Conservation (phyloP, 2,329 filamentous ascomycete species). For the Metarhizium rileyi region DNA sequence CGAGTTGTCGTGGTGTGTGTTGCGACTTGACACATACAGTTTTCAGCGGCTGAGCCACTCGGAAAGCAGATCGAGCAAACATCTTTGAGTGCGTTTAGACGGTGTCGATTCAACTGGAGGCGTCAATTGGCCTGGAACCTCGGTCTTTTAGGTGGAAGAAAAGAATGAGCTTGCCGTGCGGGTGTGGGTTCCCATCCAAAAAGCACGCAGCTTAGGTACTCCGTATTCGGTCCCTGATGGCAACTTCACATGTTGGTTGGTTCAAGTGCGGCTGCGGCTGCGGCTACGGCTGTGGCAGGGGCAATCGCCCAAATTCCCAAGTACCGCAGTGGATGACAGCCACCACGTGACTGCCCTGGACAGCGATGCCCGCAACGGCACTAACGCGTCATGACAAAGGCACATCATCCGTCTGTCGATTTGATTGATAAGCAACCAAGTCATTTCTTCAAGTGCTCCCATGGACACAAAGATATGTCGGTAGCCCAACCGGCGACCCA, state of each 20-base stretch:
- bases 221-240: too few relatives aligned
- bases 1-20: background rate
- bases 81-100: slow-evolving; percentile 32
- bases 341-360: slow-evolving; percentile 4
- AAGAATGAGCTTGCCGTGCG: too few relatives aligned
- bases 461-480: too few relatives aligned
- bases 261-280: background rate
- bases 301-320: too few relatives aligned
- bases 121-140: background rate
- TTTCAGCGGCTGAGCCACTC: slow-evolving; percentile 54
- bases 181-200: too few relatives aligned
- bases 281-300: background rate
- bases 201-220: too few relatives aligned
- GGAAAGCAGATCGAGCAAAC: slow-evolving; percentile 57
- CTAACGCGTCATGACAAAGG: background rate
- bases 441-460: too few relatives aligned
- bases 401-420: too few relatives aligned
- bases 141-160: slow-evolving; percentile 9
- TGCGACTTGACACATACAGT: slow-evolving; percentile 40
- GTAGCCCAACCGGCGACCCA: too few relatives aligned
- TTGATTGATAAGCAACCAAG: background rate
- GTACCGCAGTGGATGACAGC: slow-evolving; percentile 5
- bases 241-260: too few relatives aligned
- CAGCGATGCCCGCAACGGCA: background rate
- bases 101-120: background rate